Evolutionary conservation across 768 basidiomycete genomes (phyloP).

Genomic region (Suillus subluteus): DNA sequence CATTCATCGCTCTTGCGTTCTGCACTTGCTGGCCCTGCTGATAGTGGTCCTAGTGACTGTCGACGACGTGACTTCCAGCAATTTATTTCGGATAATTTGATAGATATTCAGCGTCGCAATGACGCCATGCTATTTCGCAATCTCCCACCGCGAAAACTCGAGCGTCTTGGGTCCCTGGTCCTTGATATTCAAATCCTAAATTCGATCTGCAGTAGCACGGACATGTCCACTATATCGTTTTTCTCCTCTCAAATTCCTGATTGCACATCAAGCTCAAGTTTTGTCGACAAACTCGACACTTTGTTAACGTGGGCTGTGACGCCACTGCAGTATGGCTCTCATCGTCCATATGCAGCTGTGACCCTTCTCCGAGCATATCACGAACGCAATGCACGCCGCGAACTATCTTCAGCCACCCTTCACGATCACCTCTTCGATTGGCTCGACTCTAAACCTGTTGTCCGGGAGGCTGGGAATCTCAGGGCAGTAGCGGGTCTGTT

Average conservation of each 20-base stretch:
- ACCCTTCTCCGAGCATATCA: constrained; percentile 69
- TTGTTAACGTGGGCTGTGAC: constrained; percentile 84
- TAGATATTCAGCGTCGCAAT: constrained; percentile 76
- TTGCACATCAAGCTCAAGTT: constrained; percentile 43
- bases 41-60: constrained; percentile 27
- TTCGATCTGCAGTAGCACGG: constrained; percentile 68
- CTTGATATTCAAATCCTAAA: constrained; percentile 71
- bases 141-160: constrained; percentile 62
- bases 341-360: constrained; percentile 74
- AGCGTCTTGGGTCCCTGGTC: constrained; percentile 63
- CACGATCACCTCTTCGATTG: constrained; percentile 83
- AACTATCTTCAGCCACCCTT: constrained; percentile 60
- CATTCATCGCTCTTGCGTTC: constrained; percentile 45
- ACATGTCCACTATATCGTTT: constrained; percentile 59
- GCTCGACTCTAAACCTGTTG: constrained; percentile 70
- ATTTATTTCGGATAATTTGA: constrained; percentile 58
- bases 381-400: constrained; percentile 64
- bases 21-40: constrained; percentile 48
- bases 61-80: constrained; percentile 49
- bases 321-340: constrained; percentile 80
- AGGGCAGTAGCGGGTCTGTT: constrained; percentile 67
- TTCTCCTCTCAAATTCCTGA: constrained; percentile 50
- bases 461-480: constrained; percentile 58
- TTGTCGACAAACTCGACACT: constrained; percentile 72
- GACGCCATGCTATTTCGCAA: constrained; percentile 79